Base-by-base conservation (phyloP, 306 rosid genomes). In the Morella rubra region DNA sequence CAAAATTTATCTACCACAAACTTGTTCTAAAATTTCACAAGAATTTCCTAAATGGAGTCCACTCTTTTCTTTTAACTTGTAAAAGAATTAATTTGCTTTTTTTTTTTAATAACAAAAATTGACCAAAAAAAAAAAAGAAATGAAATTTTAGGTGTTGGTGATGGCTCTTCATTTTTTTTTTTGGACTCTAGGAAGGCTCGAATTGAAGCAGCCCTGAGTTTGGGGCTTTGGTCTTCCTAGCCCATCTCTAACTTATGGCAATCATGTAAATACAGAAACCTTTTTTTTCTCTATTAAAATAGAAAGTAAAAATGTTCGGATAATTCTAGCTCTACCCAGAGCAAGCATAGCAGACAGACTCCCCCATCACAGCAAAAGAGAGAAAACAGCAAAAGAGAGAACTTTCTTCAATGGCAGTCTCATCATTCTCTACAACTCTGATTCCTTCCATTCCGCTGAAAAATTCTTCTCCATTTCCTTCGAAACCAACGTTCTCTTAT, bases 351-450 rank as follows among this genome's bases (percentile, higher is more conserved):
- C 37, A 32, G 37, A 32, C 0, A 2, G 37, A 32, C 2, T 42
- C 6, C 49, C 45, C 58, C 56, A 42, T 9, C 62, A 24, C 8
- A 3, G 27, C 16, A 60, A 50, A 59, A 24, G 41, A 50, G 50
- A 74, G 53, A 81, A 58, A n/a, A 24, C 8, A 3, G 27, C 16
- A 60, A 50, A 59, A 24, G 41, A 50, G 50, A 74, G 53, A 81
- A 58, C 44, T 51, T 24, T 62, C 76, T 85, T 85, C 90, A 76
- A 93, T 90, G 98, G 94, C 93, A 42, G 81, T 89, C 74, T 90
- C 93, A 84, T 93, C 94, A 18, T 76, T 89, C 61, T 89, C 94
- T 22, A 83, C 93, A 6, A 69, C 87, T 53, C 73, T 80, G n/a
- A 16, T 89, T 67, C 89, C 87, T 55, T 83, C 89, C 27, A 84